phyloP scores from a whole-genome alignment of 106 monocot species.

The Acanthochlamys bracteata region DNA sequence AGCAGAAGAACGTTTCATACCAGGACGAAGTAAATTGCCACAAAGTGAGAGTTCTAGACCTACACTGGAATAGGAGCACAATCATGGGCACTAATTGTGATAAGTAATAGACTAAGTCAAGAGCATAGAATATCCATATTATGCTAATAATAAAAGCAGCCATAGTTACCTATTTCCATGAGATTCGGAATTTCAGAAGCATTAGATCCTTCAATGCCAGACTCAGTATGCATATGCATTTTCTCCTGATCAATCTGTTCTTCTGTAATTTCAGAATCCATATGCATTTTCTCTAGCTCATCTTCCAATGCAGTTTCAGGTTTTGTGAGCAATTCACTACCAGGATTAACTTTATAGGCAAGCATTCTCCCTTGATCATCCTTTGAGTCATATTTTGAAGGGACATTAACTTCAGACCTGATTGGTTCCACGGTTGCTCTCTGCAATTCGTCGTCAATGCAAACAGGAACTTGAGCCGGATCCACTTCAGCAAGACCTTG shows the following conservation, averaged over 20 bases:
- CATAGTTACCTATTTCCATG: background rate
- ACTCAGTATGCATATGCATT: no score
- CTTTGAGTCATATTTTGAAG: background rate
- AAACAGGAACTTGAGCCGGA: background rate
- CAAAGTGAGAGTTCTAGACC: slow-evolving; percentile 90
- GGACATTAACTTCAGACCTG: background rate
- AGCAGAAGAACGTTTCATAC: slow-evolving; percentile 61
- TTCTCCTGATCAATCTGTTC: no score
- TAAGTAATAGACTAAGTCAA: no score
- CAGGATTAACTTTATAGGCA: background rate
- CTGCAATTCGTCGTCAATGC: background rate
- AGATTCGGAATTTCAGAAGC: background rate
- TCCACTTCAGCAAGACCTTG: no score
- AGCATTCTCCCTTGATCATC: no score
- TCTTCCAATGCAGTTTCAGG: background rate
- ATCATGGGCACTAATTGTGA: no score
- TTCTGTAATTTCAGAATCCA: no score
- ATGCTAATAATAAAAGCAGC: background rate
- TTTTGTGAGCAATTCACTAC: background rate
- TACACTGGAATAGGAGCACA: slow-evolving; percentile 13
- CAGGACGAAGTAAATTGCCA: slow-evolving; percentile 57
- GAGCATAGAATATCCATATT: no score
- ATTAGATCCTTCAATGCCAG: background rate
- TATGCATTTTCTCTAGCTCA: background rate
- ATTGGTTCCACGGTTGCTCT: background rate